Evolutionary conservation across 1,139 yeast species (phyloP).

Genomic region (Suhomyces guaymorum): DNA sequence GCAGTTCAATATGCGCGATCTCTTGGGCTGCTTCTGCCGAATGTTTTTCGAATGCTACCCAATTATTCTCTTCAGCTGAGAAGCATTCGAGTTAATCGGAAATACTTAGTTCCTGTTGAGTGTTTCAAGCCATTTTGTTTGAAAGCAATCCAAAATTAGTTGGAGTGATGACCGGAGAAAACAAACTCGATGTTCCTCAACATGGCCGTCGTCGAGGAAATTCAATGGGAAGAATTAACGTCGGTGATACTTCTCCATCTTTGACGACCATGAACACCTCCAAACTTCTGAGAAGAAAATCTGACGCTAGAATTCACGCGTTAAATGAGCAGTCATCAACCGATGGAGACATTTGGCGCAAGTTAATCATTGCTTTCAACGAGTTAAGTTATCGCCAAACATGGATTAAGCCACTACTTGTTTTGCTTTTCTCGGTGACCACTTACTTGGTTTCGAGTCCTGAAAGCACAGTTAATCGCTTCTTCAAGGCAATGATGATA

Average conservation of each 20-base stretch:
- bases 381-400: slow-evolving; percentile 71
- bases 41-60: no score
- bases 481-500: slow-evolving; percentile 61
- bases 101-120: no score
- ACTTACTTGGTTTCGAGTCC: slow-evolving; percentile 52
- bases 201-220: slow-evolving; percentile 47
- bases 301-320: slow-evolving; percentile 35
- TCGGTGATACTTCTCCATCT: slow-evolving; percentile 60
- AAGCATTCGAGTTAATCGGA: no score
- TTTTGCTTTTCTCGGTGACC: slow-evolving; percentile 37
- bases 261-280: slow-evolving; percentile 49
- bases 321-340: slow-evolving; percentile 30
- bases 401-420: slow-evolving; percentile 72
- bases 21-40: no score
- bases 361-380: slow-evolving; percentile 54
- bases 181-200: slow-evolving; percentile 9
- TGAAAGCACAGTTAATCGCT: slow-evolving; percentile 54
- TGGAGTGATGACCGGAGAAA: slow-evolving; percentile 10
- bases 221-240: slow-evolving; percentile 56
- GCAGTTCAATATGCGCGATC: no score
- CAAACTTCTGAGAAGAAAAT: slow-evolving; percentile 33
- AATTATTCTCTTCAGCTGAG: no score
- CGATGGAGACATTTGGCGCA: slow-evolving; percentile 47
- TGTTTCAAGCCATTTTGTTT: no score
- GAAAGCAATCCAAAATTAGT: no score